A percentile compares a stretch with the other conserved stretches of the same genome.
phyloP scores from a whole-genome alignment of 805 yeast species.

The Wickerhamiella azyma region DNA sequence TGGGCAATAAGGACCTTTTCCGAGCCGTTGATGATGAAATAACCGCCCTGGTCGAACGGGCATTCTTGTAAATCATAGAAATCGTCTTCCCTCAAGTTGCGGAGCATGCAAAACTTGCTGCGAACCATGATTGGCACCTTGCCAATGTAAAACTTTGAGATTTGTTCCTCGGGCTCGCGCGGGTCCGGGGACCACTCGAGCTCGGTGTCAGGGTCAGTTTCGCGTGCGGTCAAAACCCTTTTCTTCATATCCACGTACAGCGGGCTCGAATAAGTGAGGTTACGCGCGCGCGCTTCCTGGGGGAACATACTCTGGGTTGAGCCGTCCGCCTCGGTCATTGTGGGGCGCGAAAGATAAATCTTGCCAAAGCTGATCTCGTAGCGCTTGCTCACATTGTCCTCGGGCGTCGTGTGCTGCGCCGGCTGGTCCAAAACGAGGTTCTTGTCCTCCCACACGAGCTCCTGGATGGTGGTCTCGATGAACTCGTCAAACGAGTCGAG shows the following conservation, averaged over 20 bases:
- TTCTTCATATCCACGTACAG: constrained; percentile 92
- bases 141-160: constrained; percentile 81
- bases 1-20: constrained; percentile 98
- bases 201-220: constrained; percentile 27
- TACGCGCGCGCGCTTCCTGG: constrained; percentile 94
- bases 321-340: constrained; percentile 99
- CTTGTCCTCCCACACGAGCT: constrained; percentile 89
- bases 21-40: constrained; percentile 94
- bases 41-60: constrained; percentile 99
- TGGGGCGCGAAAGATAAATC: constrained; percentile 89
- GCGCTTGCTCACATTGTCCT: constrained; percentile 79
- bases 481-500: constrained; percentile 96
- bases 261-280: constrained; percentile 91
- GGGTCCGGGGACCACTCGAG: constrained; percentile 48
- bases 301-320: constrained; percentile 98
- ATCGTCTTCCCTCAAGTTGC: constrained; percentile 83
- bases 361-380: constrained; percentile 97
- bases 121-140: constrained; percentile 96
- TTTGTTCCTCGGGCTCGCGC: constrained; percentile 49
- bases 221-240: constrained; percentile 41
- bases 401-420: constrained; percentile 89
- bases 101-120: constrained; percentile 87
- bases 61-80: constrained; percentile 93
- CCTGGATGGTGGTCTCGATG: constrained; percentile 92
- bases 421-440: constrained; percentile 92